Conservation (phyloP, 2,329 filamentous ascomycete genomes). For the Pseudocercospora cruenta region DNA sequence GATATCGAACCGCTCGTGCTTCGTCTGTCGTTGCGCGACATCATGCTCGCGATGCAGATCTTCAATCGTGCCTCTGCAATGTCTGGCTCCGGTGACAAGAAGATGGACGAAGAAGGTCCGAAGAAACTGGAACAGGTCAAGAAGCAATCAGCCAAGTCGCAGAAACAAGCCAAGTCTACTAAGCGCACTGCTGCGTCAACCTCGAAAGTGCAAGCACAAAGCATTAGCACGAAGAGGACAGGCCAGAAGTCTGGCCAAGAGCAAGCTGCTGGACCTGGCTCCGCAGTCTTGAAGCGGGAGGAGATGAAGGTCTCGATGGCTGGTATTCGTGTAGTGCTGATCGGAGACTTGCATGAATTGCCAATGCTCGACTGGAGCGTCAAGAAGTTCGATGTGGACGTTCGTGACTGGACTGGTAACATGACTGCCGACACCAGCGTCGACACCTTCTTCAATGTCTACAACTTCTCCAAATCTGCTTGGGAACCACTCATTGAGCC, state of each 20-base stretch:
- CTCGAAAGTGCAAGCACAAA: constrained; percentile 50
- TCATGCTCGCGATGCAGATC: constrained; percentile 90
- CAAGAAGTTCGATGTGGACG: constrained; percentile 82
- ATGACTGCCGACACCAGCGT: constrained; percentile 88
- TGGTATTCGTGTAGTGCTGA: constrained; percentile 87
- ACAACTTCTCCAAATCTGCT: constrained; percentile 98
- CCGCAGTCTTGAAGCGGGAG: constrained; percentile 67
- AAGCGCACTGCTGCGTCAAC: constrained; percentile 53
- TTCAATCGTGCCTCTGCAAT: constrained; percentile 87
- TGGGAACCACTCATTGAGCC: constrained; percentile 97
- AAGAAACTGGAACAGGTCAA: constrained; percentile 60
- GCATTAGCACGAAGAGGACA: constrained; percentile 52
- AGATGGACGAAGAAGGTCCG: constrained; percentile 57
- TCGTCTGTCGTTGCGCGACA: constrained; percentile 88
- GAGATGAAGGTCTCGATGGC: constrained; percentile 84
- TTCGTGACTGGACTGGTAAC: constrained; percentile 87
- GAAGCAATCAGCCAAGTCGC: constrained; percentile 32
- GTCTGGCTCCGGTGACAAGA: constrained; percentile 57
- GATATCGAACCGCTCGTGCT: constrained; percentile 91
- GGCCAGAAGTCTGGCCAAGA: constrained; percentile 51
- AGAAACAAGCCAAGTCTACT: constrained; percentile 44
- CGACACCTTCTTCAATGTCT: constrained; percentile 93
- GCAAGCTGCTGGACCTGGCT: constrained; percentile 46
- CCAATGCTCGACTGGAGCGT: constrained; percentile 93
- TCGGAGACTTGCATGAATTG: constrained; percentile 93